Conservation (phyloP, 129 eudicot species). For the Centaurea solstitialis region DNA sequence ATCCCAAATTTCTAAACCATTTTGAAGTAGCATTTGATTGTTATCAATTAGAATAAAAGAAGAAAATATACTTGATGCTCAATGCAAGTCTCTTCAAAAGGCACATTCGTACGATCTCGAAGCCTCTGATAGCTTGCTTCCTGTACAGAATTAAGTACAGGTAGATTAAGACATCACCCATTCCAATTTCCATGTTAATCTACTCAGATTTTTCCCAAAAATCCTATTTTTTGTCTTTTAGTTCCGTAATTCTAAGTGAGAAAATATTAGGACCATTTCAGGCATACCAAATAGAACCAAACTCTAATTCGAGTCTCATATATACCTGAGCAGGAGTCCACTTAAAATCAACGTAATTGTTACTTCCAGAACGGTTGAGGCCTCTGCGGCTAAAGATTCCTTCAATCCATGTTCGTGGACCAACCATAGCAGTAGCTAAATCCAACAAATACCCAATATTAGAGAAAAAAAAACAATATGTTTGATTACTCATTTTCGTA, state of each 20-base stretch:
- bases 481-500: not conserved
- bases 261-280: not conserved
- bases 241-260: too few relatives aligned
- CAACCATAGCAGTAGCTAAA: constrained; percentile 98
- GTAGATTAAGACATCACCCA: not conserved
- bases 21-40: too few relatives aligned
- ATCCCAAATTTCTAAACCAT: too few relatives aligned
- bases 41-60: not conserved
- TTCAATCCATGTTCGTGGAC: constrained; percentile 91
- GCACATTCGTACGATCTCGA: constrained; percentile 54
- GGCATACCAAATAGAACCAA: not conserved
- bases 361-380: constrained; percentile 58
- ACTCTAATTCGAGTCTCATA: not conserved
- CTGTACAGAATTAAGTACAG: constrained; percentile 37
- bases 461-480: not conserved
- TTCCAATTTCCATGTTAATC: not conserved
- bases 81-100: constrained; percentile 64
- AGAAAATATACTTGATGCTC: constrained; percentile 65
- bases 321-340: constrained; percentile 60
- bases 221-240: not conserved
- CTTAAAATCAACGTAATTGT: constrained; percentile 36
- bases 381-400: constrained; percentile 71
- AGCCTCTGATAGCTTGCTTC: constrained; percentile 65
- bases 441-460: constrained; percentile 13
- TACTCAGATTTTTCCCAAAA: not conserved